Base-by-base conservation (phyloP, 768 basidiomycete genomes). In the Collybia sordida region DNA sequence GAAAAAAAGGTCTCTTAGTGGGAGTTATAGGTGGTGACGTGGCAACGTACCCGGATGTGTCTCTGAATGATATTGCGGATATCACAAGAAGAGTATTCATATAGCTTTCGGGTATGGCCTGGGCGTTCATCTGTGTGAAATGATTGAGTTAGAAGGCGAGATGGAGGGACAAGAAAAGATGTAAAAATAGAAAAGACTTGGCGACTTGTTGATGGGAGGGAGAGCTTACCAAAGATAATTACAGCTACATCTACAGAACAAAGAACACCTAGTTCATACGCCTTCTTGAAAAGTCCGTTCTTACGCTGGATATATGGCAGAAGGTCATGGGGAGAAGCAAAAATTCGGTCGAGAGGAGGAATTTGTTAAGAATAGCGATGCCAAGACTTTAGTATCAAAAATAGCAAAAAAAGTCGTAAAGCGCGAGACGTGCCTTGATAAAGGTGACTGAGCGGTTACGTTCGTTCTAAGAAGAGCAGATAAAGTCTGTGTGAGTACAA, bases 371-470 rank as follows among this genome's bases (percentile, higher is more conserved):
- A 41, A 25, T 19, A 14, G 25, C 19, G n/a, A n/a, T 41, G 51
- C 45, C 34, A 53, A 43, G 53, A 42, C 43, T 27, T 45, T 19
- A 45, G 25, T 21, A 15, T 21, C 24, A 22, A 36, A 42, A 49
- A 40, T 35, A 12, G 31, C 7, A 4, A 45, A 19, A 38, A 24
- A 23, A 38, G 11, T 31, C 6, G 24, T 9, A 18, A n/a, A 22
- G 17, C 8, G 22, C 17, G 8, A 34, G 22, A 52, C 48, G 19
- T 36, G 28, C 55, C 52, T 56, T 56, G 22, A 49, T 36, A 40
- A 56, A 56, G 18, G 55, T 57, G 17, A 57, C 55, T 8, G 47
- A 42, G 14, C 55, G 52, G 21, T 53, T 57, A 6, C 55, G 55
- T 40, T 57, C 55, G 25, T 57, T 48, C 55, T 57, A 43, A 6